Base-by-base conservation (phyloP, 2,329 filamentous ascomycete genomes). In the Penicillium oxalicum region DNA sequence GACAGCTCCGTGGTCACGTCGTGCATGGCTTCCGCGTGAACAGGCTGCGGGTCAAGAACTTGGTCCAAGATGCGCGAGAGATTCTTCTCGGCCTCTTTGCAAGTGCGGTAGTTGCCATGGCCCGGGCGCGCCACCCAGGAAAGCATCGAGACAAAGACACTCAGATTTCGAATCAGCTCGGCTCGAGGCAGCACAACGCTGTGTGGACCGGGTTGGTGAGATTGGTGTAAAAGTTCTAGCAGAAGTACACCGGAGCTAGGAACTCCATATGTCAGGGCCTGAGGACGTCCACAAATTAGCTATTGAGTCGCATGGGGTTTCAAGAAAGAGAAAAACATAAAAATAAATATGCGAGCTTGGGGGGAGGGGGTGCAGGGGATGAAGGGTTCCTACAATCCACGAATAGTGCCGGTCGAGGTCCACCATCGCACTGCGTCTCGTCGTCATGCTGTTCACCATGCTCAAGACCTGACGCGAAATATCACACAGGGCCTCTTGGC, bases 81-180 rank as follows among this genome's bases (percentile, higher is more conserved):
- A 25, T 66, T 68, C 49, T 65, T 67, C 49, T 68, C 66, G 26
- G 60, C 66, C 47, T 64, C 61, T 48, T 66, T 63, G 53, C 66
- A 69, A 9, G 60, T 60, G 12, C 59, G 58, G 40, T 68, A 67
- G 37, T 69, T 68, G 2, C 66, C 66, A 28, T 67, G 62, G 0
- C 62, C 63, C 1, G 66, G 66, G 5, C 56, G 56, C 13, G 64
- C 59, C 8, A 68, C 59, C 65, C 66, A 66, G 3, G 61, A 64
- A 12, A 69, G 44, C 24, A 62, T 55, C 8, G 62, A 65, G 8
- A 67, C 52, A 32, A 68, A 64, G 2, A 68, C 63, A 36, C 64
- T 66, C 4, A 68, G 51, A 32, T 68, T 65, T 7, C 65, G 65
- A 13, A 68, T 66, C 5, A 66, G 39, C 41, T 67, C 61, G 1